Evolutionary conservation across 2,329 filamentous ascomycete species (phyloP), one percentile per base, ranked within the genome.

Genomic region (Curvularia verruculosa): DNA sequence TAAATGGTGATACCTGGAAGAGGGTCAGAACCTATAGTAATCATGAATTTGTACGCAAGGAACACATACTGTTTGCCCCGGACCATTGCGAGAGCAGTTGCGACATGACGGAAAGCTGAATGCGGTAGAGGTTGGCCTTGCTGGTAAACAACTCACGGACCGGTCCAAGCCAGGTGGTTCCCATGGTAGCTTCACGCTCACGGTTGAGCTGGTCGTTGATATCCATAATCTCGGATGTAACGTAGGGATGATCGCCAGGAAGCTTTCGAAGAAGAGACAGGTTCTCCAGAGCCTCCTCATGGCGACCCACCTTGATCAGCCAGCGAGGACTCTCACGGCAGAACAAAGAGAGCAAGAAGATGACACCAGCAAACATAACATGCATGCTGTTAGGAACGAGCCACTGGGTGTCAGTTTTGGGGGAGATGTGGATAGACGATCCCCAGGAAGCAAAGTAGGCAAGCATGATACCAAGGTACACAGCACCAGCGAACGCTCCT

Each of bases 401-500:
- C 84, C 84, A 82, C 52, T 77, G 72, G 6, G 68, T 64, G 19
- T 72, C 68, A n/a, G 79, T 78, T 55, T 74, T 72, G 41, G 78
- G 70, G 18, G 80, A 79, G 61, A 83, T 81, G 66, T 85, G 79
- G 23, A 85, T 72, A 24, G 81, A 78, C n/a, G 79, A 81, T 13
- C 82, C 81, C 76, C 78, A 84, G 4, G 75, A 89, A 57, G 88
- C 85, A 67, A 92, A 93, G 77, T 92, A 94, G 8, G 88, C 89
- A 52, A 93, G 81, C 66, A 93, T 89, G 59, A 92, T 91, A 23
- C 89, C 90, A 51, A 90, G 76, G 69, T 93, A 93, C 21, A 93
- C 90, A 48, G 89, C 82, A 1, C 87, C 87, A 0, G 87, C 85
- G 71, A 90, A 90, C 24, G 87, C 82, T 67, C 86, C 88, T 1